These are phyloP conservation scores for Papiliotrema fonsecae DNA, from an alignment of 1,284 basidiomycete species.

Conservation along the genomic window DNA sequence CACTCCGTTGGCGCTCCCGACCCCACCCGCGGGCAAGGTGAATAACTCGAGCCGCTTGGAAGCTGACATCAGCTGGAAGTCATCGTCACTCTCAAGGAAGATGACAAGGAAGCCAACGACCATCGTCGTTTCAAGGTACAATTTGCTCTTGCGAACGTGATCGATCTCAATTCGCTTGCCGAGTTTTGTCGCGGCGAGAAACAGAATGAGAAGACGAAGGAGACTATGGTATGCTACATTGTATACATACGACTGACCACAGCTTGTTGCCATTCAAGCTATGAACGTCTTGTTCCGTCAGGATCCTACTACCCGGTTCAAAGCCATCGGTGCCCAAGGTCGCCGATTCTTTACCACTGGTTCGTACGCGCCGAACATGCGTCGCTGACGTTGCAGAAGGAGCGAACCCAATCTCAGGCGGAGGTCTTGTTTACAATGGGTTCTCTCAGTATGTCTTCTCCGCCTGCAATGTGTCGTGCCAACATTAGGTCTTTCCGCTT, in stretches of 20 bases:
- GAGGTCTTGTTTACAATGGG: constrained; percentile 42
- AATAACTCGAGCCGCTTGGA: neutral
- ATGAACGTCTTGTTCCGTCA: constrained; percentile 45
- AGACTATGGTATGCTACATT: constrained; percentile 28
- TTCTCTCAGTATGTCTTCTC: constrained; percentile 40
- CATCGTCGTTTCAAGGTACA: constrained; percentile 39
- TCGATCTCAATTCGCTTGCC: constrained; percentile 38
- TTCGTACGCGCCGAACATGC: no score
- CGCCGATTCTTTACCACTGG: constrained; percentile 42
- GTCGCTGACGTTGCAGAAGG: constrained; percentile 16
- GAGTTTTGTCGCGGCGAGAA: constrained; percentile 34
- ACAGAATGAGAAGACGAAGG: constrained; percentile 31
- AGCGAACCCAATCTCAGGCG: constrained; percentile 28
- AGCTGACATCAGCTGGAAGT: constrained; percentile 25
- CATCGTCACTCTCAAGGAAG: constrained; percentile 38
- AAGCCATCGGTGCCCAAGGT: constrained; percentile 42
- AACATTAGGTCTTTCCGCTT: constrained; percentile 36
- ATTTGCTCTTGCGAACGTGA: constrained; percentile 30
- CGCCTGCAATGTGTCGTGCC: constrained; percentile 7
- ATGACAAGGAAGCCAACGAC: constrained; percentile 33
- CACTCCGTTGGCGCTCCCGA: constrained; percentile 26
- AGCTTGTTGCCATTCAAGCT: constrained; percentile 41
- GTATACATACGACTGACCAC: neutral
- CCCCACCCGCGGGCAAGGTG: constrained; percentile 24
- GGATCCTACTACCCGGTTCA: constrained; percentile 30